phyloP scores from a whole-genome alignment of 2,329 filamentous ascomycete species.

The Verticillium dahliae region DNA sequence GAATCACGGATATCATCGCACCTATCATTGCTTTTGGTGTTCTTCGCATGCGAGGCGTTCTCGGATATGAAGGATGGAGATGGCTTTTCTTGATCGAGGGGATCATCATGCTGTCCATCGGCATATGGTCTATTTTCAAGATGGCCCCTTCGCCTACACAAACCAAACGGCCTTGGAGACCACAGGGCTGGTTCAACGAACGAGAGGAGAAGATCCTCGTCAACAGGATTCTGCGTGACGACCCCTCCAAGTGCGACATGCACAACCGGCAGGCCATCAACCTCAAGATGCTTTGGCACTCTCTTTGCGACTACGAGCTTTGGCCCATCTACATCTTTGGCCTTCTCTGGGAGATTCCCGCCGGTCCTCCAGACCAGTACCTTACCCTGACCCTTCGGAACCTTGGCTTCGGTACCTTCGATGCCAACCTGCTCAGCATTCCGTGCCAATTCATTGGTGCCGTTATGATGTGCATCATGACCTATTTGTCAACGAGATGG shows the following conservation, averaged over 20 bases:
- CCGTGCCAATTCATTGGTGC: constrained; percentile 10
- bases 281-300: constrained; percentile 34
- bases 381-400: constrained; percentile 17
- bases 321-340: constrained; percentile 48
- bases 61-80: constrained; percentile 16
- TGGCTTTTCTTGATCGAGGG: constrained; percentile 17
- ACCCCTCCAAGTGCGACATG: constrained; percentile 48
- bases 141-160: constrained; percentile 24
- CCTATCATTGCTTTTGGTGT: constrained; percentile 20
- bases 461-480: constrained; percentile 14
- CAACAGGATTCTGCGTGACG: constrained; percentile 47
- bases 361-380: constrained; percentile 17
- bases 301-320: constrained; percentile 45
- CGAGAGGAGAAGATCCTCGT: constrained; percentile 52
- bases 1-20: constrained; percentile 18
- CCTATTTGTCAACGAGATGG: constrained; percentile 22
- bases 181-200: constrained; percentile 50
- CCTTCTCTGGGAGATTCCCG: constrained; percentile 29
- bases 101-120: constrained; percentile 15
- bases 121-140: constrained; percentile 21
- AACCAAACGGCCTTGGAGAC: constrained; percentile 39
- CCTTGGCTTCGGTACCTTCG: constrained; percentile 31
- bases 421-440: constrained; percentile 32
- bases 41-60: constrained; percentile 18
- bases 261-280: constrained; percentile 47